Evolutionary conservation across 306 rosid genomes (phyloP), one percentile per base, ranked within the genome.

Genomic region (Corylus americana): DNA sequence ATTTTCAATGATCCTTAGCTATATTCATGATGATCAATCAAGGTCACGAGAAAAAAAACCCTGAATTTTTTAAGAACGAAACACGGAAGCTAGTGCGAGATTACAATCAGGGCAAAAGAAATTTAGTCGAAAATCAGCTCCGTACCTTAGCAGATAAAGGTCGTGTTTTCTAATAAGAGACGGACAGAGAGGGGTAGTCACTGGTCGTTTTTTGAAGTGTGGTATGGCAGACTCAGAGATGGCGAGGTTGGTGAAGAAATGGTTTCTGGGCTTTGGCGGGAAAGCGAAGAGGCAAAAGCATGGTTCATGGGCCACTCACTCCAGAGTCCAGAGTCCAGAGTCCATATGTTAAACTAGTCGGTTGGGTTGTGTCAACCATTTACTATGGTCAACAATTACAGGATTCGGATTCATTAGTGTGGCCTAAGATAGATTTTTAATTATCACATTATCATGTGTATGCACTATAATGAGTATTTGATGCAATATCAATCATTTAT

Each of bases 261-360:
- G 48, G 48, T 35, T 64, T 31, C 44, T 31, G 48, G 48, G 70
- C 48, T 62, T 62, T 31, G 69, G 69, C 69, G 69, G 69, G 69
- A 62, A 62, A 31, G 11, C 11, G 2, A 20, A 55, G 27, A 6
- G 0, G 27, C 10, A 18, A 18, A n/a, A 55, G 11, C 0, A 18
- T 14, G 69, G 39, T 27, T 27, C 14, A 27, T 62, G 69, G 69
- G 69, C 69, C 45, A 13, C 3, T 0, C 5, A 9, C 13, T 11
- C 68, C 68, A 11, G 16, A 61, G 58, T 14, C 14, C 53, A 49
- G 22, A 22, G 22, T 11, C 68, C 68, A 11, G 16, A 61, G 58
- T 14, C 14, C 53, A 49, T 49, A 49, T 12, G 53, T 49, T 48
- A 9, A 48, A 11, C 51, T 48, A 1, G 51, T 3, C 13, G 10